These are phyloP conservation scores for Myochromella boudieri DNA, from an alignment of 768 basidiomycete genomes.

Conservation along the genomic window DNA sequence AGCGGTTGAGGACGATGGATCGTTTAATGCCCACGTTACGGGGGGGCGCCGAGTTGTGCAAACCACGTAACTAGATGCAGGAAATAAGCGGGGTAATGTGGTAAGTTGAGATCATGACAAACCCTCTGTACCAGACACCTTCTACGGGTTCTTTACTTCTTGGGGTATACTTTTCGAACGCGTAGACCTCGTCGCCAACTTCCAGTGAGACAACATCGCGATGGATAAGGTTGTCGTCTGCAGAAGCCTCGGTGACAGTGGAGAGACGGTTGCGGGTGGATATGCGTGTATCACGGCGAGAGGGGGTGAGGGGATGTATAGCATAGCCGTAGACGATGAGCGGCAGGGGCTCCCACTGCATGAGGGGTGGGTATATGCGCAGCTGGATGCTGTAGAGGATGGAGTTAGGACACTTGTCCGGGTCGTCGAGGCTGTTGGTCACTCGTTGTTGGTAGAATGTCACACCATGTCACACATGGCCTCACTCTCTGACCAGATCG, in stretches of 20 bases:
- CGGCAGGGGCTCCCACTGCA: constrained; percentile 53
- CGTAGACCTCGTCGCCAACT: constrained; percentile 96
- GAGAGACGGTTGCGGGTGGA: constrained; percentile 58
- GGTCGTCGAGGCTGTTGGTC: neutral
- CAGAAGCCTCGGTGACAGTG: constrained; percentile 60
- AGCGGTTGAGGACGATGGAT: constrained; percentile 50
- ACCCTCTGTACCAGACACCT: constrained; percentile 94
- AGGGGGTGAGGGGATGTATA: constrained; percentile 77
- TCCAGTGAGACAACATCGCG: constrained; percentile 84
- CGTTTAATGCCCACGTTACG: constrained; percentile 63
- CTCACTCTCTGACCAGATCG: constrained; percentile 64
- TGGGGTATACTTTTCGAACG: constrained; percentile 89
- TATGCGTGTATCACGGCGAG: constrained; percentile 68
- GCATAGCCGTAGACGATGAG: constrained; percentile 89
- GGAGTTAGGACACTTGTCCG: neutral
- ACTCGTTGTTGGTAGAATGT: constrained; percentile 3
- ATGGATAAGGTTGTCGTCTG: constrained; percentile 63
- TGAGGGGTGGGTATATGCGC: constrained; percentile 11
- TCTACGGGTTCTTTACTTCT: constrained; percentile 67
- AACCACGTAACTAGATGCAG: constrained; percentile 70
- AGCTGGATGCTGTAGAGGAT: neutral
- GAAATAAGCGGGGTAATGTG: constrained; percentile 7
- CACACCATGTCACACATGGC: constrained; percentile 36
- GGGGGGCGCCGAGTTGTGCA: constrained; percentile 76
- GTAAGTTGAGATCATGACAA: constrained; percentile 26